Conservation (phyloP, 2,329 filamentous ascomycete species). For the Sodiomyces alkalinus region DNA sequence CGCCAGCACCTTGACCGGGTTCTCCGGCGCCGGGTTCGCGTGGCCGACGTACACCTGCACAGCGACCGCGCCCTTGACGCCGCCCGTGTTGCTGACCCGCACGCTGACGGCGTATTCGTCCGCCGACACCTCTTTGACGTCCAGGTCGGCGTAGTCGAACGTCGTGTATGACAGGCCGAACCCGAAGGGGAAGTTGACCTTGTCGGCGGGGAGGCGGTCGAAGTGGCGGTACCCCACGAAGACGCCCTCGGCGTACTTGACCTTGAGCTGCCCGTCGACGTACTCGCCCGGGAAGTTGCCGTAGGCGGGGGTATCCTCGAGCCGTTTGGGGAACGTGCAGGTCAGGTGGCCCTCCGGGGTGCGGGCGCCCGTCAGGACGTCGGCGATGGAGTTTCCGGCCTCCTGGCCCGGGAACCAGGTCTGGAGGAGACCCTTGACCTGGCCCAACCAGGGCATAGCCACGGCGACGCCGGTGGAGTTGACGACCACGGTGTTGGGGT, state of each 20-base stretch:
- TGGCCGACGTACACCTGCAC: conserved; percentile 16
- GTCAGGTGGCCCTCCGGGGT: conserved; percentile 50
- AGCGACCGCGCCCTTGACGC: conserved; percentile 12
- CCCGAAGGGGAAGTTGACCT: conserved; percentile 51
- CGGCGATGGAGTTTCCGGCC: conserved; percentile 12
- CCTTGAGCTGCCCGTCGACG: conserved; percentile 24
- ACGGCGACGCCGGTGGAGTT: conserved; percentile 45
- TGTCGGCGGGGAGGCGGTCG: conserved; percentile 28
- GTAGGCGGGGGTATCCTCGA: conserved; percentile 49
- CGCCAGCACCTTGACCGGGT: conserved; percentile 24
- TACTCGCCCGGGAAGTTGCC: conserved; percentile 40
- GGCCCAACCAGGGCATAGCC: conserved; percentile 28
- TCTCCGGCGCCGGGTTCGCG: conserved; percentile 9
- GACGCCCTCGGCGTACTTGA: conserved; percentile 53
- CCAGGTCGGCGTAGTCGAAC: conserved; percentile 39
- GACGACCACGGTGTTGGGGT: conserved; percentile 42
- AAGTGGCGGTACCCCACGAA: conserved; percentile 62
- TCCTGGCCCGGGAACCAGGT: conserved; percentile 15
- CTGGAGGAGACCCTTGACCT: conserved; percentile 21
- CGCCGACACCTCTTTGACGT: conserved; percentile 19
- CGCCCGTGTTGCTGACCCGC: conserved; percentile 16
- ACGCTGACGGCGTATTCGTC: conserved; percentile 29
- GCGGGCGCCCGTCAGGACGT: conserved; percentile 27
- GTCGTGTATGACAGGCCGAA: conserved; percentile 53
- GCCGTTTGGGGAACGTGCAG: conserved; percentile 40